Conservation (phyloP, 805 yeast genomes). For the Kodamaea jinghongensis region DNA sequence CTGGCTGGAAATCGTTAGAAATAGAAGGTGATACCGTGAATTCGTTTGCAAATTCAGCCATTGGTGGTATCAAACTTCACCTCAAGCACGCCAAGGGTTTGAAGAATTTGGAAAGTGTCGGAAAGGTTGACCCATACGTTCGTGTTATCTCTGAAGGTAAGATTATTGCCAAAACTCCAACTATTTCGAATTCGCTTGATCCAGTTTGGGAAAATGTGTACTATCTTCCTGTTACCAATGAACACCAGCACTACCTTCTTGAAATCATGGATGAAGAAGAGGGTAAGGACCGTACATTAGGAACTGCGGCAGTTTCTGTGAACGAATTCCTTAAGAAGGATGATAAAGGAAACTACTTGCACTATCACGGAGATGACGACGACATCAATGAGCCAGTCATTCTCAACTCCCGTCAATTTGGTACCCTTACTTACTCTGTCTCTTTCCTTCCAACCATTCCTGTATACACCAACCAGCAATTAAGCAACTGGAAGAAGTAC, state of each 20-base stretch:
- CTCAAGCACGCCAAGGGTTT: conserved; percentile 52
- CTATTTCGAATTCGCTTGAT: conserved; percentile 49
- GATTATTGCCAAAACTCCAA: conserved; percentile 51
- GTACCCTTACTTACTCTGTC: conserved; percentile 51
- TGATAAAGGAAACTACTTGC: conserved; percentile 44
- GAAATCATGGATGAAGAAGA: conserved; percentile 68
- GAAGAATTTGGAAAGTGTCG: conserved; percentile 60
- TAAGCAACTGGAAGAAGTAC: conserved; percentile 45
- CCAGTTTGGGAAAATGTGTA: conserved; percentile 61
- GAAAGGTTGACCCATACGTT: conserved; percentile 75
- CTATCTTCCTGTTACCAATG: conserved; percentile 60
- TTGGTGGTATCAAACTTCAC: conserved; percentile 65
- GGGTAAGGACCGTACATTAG: conserved; percentile 63
- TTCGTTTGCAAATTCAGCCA: conserved; percentile 50
- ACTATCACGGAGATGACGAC: conserved; percentile 51
- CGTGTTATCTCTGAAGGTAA: conserved; percentile 58
- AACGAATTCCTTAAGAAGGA: conserved; percentile 48
- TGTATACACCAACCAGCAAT: conserved; percentile 57
- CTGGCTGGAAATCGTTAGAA: conserved; percentile 70
- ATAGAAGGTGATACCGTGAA: conserved; percentile 46
- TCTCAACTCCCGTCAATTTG: conserved; percentile 39
- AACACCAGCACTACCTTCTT: conserved; percentile 55
- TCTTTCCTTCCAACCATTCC: conserved; percentile 67
- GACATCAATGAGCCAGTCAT: conserved; percentile 45
- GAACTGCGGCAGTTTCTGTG: conserved; percentile 51